Conservation (phyloP, 176 grass and related monocot genomes). For the Metroxylon sagu region DNA sequence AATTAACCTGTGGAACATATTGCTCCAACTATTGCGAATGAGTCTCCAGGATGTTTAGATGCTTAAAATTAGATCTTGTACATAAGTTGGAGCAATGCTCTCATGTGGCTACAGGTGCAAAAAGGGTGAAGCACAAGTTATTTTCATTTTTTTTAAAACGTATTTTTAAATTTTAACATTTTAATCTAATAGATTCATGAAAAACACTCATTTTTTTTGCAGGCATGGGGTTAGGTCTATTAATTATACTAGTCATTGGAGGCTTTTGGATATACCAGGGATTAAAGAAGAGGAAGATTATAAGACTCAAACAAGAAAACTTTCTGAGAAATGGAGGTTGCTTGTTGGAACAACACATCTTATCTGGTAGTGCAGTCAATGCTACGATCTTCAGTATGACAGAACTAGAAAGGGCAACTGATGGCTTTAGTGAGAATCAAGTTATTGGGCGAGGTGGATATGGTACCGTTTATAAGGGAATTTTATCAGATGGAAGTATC, state of each 20-base stretch:
- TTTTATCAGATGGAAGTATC: constrained; percentile 22
- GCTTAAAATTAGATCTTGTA: too few relatives aligned
- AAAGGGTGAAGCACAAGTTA: too few relatives aligned
- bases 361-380: constrained; percentile 15
- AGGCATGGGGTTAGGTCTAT: constrained; percentile 28
- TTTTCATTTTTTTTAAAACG: too few relatives aligned
- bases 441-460: constrained; percentile 50
- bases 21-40: too few relatives aligned
- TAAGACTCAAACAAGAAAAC: constrained; percentile 25
- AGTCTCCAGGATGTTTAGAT: too few relatives aligned
- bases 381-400: constrained; percentile 38
- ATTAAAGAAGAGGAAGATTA: constrained; percentile 28
- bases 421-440: constrained; percentile 29
- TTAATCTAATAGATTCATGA: too few relatives aligned
- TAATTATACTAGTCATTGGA: constrained; percentile 26
- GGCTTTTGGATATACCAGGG: constrained; percentile 29
- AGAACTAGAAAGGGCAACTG: constrained; percentile 51
- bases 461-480: constrained; percentile 47
- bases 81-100: too few relatives aligned
- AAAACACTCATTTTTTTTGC: neutral
- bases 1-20: too few relatives aligned
- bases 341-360: constrained; percentile 34
- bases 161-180: too few relatives aligned
- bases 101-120: too few relatives aligned
- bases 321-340: constrained; percentile 49